Evolutionary conservation across 768 basidiomycete species (phyloP).

Genomic region (Daedaleopsis sinensis): DNA sequence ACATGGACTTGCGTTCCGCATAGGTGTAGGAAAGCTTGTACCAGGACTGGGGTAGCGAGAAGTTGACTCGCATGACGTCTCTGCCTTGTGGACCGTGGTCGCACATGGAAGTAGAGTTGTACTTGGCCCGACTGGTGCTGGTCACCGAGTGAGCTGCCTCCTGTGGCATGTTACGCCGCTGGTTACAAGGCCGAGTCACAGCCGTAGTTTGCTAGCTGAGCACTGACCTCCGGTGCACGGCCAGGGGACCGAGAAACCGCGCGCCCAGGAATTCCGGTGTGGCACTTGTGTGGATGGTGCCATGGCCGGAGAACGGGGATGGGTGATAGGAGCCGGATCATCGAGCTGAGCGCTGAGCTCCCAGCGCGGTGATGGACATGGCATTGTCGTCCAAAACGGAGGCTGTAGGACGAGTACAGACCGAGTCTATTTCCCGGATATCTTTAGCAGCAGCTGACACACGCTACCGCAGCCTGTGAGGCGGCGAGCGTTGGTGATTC

Average conservation of each 20-base stretch:
- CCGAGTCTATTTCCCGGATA: conserved; percentile 17
- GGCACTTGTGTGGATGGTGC: not conserved
- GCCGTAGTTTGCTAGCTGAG: too few relatives aligned
- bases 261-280: not conserved
- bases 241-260: not conserved
- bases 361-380: not conserved
- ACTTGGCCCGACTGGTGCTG: too few relatives aligned
- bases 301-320: not conserved
- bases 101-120: too few relatives aligned
- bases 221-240: too few relatives aligned
- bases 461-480: conserved; percentile 6
- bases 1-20: too few relatives aligned
- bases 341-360: not conserved
- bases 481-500: not conserved
- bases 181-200: too few relatives aligned
- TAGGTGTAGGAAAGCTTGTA: too few relatives aligned
- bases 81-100: too few relatives aligned
- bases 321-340: not conserved
- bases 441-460: conserved; percentile 6
- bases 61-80: too few relatives aligned
- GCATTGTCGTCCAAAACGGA: not conserved
- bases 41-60: too few relatives aligned
- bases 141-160: too few relatives aligned
- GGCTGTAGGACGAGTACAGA: conserved; percentile 1
- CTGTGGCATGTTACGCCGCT: too few relatives aligned